Conservation (phyloP, 164 flowering plant species). For the Aristolochia fimbriata region DNA sequence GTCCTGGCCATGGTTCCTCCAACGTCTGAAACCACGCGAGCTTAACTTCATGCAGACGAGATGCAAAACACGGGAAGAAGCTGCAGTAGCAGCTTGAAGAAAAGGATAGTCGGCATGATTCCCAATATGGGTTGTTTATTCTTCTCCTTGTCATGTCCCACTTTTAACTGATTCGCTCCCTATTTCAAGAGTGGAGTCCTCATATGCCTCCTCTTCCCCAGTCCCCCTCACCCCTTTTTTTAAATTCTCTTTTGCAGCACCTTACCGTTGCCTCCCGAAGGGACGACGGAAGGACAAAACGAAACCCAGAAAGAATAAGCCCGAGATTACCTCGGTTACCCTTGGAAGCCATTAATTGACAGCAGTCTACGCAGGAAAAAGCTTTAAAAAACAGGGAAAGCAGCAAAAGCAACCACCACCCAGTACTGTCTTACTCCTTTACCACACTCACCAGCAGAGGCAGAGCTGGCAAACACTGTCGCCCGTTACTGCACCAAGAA, state of each 20-base stretch:
- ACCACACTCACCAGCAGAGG: no score
- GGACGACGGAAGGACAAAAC: not conserved
- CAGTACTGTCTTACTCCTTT: no score
- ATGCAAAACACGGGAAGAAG: conserved; percentile 1
- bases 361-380: no score
- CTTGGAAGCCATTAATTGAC: no score
- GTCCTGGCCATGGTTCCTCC: conserved; percentile 7
- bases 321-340: no score
- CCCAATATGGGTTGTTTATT: conserved; percentile 5
- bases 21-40: not conserved
- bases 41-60: not conserved
- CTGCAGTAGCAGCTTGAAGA: conserved; percentile 3
- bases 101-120: conserved; percentile 2
- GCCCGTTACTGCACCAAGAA: no score
- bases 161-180: conserved; percentile 19
- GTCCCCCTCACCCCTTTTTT: not conserved
- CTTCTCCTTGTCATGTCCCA: conserved; percentile 41
- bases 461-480: no score
- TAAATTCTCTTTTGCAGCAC: not conserved
- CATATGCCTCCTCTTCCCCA: conserved; percentile 1
- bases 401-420: no score
- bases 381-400: no score
- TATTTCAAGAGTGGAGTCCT: conserved; percentile 21
- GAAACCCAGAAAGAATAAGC: no score
- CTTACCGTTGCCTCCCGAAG: conserved; percentile 1